These are phyloP conservation scores for Ophiostoma montium DNA, from an alignment of 2,329 filamentous ascomycete genomes.

Conservation along the genomic window DNA sequence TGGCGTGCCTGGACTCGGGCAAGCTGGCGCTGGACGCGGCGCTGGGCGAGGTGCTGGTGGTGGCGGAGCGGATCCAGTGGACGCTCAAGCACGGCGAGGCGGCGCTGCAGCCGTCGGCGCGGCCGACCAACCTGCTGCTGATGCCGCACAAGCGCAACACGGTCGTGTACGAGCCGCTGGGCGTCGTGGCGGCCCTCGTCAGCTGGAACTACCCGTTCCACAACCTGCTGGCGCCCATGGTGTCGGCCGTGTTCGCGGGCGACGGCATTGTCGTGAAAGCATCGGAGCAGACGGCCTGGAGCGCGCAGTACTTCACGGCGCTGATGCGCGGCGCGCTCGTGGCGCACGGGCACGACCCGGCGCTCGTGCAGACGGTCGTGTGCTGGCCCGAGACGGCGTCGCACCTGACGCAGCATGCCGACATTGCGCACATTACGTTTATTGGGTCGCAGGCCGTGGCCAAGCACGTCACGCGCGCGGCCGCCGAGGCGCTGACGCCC, in stretches of 20 bases:
- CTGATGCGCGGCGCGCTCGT: conserved; percentile 67
- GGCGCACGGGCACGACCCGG: conserved; percentile 68
- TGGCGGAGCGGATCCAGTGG: conserved; percentile 88
- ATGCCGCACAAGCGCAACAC: conserved; percentile 94
- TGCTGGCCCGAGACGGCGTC: conserved; percentile 79
- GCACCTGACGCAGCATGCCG: conserved; percentile 71
- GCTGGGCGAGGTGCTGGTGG: conserved; percentile 89
- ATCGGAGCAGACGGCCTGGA: conserved; percentile 94
- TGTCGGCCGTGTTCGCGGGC: conserved; percentile 79
- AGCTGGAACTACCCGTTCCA: conserved; percentile 98
- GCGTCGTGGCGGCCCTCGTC: conserved; percentile 82
- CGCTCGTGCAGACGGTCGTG: conserved; percentile 69
- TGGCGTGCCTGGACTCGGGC: conserved; percentile 82
- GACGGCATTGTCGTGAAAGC: conserved; percentile 89
- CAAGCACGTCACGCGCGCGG: conserved; percentile 73
- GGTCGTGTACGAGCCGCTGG: conserved; percentile 81
- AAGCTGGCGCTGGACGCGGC: conserved; percentile 94
- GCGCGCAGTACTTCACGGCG: conserved; percentile 63
- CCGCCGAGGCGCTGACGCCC: conserved; percentile 74
- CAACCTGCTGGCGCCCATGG: conserved; percentile 83
- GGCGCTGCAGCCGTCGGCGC: conserved; percentile 53
- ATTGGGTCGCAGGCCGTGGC: conserved; percentile 83
- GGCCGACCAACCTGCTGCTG: conserved; percentile 69
- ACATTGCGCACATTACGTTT: conserved; percentile 82
- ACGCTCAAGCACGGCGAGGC: conserved; percentile 81